Evolutionary conservation across 2,329 filamentous ascomycete genomes (phyloP), one percentile per base, ranked within the genome.

Genomic region (Hypoxylon sp.): DNA sequence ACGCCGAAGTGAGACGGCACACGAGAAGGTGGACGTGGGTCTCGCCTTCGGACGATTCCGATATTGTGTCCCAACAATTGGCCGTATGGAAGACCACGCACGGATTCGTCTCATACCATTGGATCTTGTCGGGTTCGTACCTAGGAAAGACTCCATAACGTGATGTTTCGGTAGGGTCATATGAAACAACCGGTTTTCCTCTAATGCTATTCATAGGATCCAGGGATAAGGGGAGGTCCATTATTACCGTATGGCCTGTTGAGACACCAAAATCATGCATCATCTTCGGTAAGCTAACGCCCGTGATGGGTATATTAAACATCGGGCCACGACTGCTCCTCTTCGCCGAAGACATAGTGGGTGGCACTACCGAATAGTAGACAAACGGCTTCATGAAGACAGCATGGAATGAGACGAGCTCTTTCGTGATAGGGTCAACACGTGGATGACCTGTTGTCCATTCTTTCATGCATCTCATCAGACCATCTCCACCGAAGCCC

Each of bases 261-360:
- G 90, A 91, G 1, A 90, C 90, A 13, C 90, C 90, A 77, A 92
- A 93, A 75, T 93, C 90, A 74, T 93, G 91, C 89, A 93, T 93
- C 85, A 93, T 90, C 75, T 90, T 91, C 1, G 89, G 87, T 1
- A 86, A 86, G 3, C 81, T 80, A 25, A 92, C 82, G 0, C 90
- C 89, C 0, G 89, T 85, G 0, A 93, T 83, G 0, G 88, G 81
- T 5, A 82, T 79, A 68, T 88, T 87, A 61, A 91, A 79, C 11
- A 63, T 59, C 2, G 79, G 51, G 10, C 48, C 58, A 81, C 71
- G 53, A 72, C 78, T 34, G 7, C 70, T 71, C 1, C 68, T 59
- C 23, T 77, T 71, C 2, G 72, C 75, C 0, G 74, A 62, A 0
- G 75, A 73, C 30, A 68, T 65, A 49, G 65, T 58, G 11, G 73